Base-by-base conservation (phyloP, 352 stramenopile genomes). In the Blastocystis sp. region DNA sequence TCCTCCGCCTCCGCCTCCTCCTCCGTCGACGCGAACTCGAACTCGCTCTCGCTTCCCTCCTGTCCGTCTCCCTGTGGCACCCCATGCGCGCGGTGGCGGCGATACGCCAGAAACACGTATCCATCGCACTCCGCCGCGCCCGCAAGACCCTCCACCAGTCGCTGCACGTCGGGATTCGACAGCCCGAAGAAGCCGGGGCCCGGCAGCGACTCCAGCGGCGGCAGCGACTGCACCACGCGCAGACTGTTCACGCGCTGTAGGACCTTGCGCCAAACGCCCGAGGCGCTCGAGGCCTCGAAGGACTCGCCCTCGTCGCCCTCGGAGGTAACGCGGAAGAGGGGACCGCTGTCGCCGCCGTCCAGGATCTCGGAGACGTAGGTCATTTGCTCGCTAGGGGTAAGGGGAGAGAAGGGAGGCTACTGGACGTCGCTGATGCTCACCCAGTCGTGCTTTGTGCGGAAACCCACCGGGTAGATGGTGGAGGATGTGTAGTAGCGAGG, bases 181-280 rank as follows among this genome's bases (percentile, higher is more conserved):
- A 81, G 27, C 8, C 69, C 69, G 53, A 49, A 81, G 42, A 81
- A 63, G 21, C 63, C 69, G 1, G 69, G 69, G 42, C 69, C 69
- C 63, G 69, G 63, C 6, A 81, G 24, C 24, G 69, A 59, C 21
- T 40, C 40, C 27, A 59, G 34, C 11, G 69, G 18, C 7, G 40
- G 44, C 18, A 51, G 0, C n/a, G 36, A 38, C 7, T 51, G 42
- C 48, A 11, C n/a, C 40, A 63, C 69, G 27, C 69, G 69, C n/a
- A 81, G 69, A 24, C 63, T n/a, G 32, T 64, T 81, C 7, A 81
- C 24, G 21, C 48, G 44, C 21, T 27, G 51, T 18, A 81, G 32
- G 11, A 81, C 48, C 69, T 81, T 59, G 42, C 40, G 27, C 69
- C 69, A 81, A 29, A 44, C 69, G n/a, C 69, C 69, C 2, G 40